Percentiles rank a stretch among this genome's conserved stretches.
phyloP scores from a whole-genome alignment of 768 basidiomycete genomes.

The Gloeopeniophorella convolvens region DNA sequence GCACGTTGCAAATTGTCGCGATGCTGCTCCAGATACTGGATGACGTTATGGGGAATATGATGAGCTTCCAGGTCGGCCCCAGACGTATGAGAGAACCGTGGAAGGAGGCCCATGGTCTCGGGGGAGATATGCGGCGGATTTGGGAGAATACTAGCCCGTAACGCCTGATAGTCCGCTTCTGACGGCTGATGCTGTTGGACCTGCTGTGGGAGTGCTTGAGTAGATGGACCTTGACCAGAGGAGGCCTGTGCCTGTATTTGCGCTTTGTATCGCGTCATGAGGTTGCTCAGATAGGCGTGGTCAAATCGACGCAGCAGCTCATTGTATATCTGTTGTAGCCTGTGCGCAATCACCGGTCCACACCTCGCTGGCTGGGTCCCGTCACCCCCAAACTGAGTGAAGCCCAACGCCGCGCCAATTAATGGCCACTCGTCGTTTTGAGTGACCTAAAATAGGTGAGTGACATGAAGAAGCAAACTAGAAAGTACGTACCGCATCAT shows the following conservation, averaged over 20 bases:
- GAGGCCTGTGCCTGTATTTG: not conserved
- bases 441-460: conserved; percentile 9
- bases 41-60: conserved; percentile 5
- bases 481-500: conserved; percentile 3
- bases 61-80: conserved; percentile 11
- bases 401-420: conserved; percentile 5
- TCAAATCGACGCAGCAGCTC: conserved; percentile 7
- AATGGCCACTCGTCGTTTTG: conserved; percentile 11
- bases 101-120: conserved; percentile 11
- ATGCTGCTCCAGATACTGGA: conserved; percentile 13
- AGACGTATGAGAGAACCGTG: conserved; percentile 17
- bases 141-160: conserved; percentile 1
- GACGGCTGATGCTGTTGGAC: conserved; percentile 8
- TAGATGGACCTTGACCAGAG: not conserved
- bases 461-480: too few relatives aligned
- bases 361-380: conserved; percentile 1
- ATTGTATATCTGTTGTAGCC: conserved; percentile 5
- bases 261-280: not conserved
- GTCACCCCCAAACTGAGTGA: conserved; percentile 1
- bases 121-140: not conserved
- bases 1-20: conserved; percentile 12
- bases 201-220: conserved; percentile 3
- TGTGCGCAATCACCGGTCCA: conserved; percentile 1
- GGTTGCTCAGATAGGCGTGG: conserved; percentile 2
- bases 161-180: conserved; percentile 12